Evolutionary conservation across 345 rosid species (phyloP), one percentile per base, ranked within the genome.

Genomic region (Boechera stricta): DNA sequence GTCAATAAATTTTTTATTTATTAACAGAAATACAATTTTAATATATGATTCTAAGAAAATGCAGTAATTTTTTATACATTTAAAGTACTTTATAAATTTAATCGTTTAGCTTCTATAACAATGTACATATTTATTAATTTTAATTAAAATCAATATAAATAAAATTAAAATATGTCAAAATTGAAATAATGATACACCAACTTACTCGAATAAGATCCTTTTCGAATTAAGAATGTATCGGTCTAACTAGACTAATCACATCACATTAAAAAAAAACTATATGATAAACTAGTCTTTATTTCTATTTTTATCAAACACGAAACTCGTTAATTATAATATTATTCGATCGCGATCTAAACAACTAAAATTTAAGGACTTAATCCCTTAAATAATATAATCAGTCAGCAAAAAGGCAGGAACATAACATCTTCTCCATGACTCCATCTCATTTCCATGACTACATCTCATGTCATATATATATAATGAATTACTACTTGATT

Each of bases 361-460:
- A 53, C 64, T 31, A 61, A 32, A 63, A 61, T 61, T 57, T 29
- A 31, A 36, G 5, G 64, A 60, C 47, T 57, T 59, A 42, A 54
- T 35, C n/a, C 57, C 4, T 32, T 45, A 35, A 44, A 63, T 16
- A 54, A 45, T 45, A 28, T 21, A 64, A 63, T 1, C 28, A 51
- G 53, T 21, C 80, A 63, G 59, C 71, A 63, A 69, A 35, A 54
- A 15, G 5, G 28, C n/a, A 35, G 35, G 75, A 54, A 39, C 71
- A 42, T 33, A 55, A 44, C 53, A 44, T 54, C 5, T 49, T 49
- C 54, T 49, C 54, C 54, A 49, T 16, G 54, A 49, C 52, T 69
- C 57, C 51, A 54, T 63, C 51, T 54, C 35, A 70, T 55, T 16
- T 49, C 54, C 54, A 49, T 16, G 54, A 49, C 52, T 69, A 49